Percentiles rank a stretch among this genome's conserved stretches.
phyloP scores from a whole-genome alignment of 352 stramenopile genomes.

The Pythium phragmiticola region DNA sequence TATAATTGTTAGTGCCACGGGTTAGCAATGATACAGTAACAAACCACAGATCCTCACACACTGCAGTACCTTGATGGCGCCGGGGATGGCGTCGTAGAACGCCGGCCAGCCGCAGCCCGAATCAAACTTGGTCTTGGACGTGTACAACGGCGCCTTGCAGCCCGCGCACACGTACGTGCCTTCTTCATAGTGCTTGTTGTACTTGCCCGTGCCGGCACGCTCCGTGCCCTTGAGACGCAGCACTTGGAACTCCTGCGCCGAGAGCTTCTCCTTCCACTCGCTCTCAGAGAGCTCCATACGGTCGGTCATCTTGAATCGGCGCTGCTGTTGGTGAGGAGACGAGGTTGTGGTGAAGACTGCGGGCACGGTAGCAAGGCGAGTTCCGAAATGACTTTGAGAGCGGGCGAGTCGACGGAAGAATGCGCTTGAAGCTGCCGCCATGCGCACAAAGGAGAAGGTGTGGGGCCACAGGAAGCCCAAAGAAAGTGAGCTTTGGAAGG shows the following conservation, averaged over 20 bases:
- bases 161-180: constrained; percentile 87
- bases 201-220: constrained; percentile 83
- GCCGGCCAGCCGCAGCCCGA: constrained; percentile 89
- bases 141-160: constrained; percentile 88
- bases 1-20: constrained; percentile 20
- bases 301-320: constrained; percentile 52
- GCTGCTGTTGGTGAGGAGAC: constrained; percentile 7
- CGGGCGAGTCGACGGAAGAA: constrained; percentile 20
- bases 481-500: constrained; percentile 21
- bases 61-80: constrained; percentile 68
- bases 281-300: constrained; percentile 50
- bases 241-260: constrained; percentile 79
- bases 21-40: neutral
- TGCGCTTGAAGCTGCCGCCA: constrained; percentile 25
- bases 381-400: constrained; percentile 16
- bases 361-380: neutral
- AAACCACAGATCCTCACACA: neutral
- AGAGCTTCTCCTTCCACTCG: constrained; percentile 84
- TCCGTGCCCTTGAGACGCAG: constrained; percentile 91
- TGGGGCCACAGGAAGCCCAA: constrained; percentile 12
- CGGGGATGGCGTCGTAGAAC: constrained; percentile 89
- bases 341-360: neutral
- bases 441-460: constrained; percentile 1
- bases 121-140: constrained; percentile 88
- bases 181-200: constrained; percentile 86